phyloP scores from a whole-genome alignment of 768 basidiomycete species.

The Lactarius evosmus region DNA sequence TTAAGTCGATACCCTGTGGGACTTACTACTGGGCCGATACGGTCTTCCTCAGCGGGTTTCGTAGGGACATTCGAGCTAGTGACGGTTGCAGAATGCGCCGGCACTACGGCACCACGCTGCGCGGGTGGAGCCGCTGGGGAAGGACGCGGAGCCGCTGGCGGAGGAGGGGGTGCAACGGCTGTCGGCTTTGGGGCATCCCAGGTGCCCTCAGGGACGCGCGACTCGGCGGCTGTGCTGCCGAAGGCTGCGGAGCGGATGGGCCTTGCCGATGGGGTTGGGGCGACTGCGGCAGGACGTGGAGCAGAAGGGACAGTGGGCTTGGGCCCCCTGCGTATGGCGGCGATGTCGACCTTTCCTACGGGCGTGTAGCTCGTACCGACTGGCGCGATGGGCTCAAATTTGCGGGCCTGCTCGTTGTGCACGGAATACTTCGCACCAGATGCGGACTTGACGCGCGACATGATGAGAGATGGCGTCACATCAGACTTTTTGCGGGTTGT shows the following conservation, averaged over 20 bases:
- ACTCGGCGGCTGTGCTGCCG: slow-evolving; percentile 38
- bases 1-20: neutral
- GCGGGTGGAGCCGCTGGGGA: slow-evolving; percentile 35
- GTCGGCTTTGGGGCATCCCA: slow-evolving; percentile 55
- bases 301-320: slow-evolving; percentile 34
- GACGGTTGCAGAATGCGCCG: slow-evolving; percentile 39
- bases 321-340: slow-evolving; percentile 42
- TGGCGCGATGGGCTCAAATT: slow-evolving; percentile 75
- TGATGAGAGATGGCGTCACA: slow-evolving; percentile 74
- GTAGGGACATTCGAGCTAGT: slow-evolving; percentile 49
- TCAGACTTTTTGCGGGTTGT: slow-evolving; percentile 54
- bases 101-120: slow-evolving; percentile 27
- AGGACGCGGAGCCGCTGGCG: slow-evolving; percentile 39
- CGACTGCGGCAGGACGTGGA: slow-evolving; percentile 42
- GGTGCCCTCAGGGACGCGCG: slow-evolving; percentile 46
- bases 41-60: slow-evolving; percentile 76
- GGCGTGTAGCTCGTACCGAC: slow-evolving; percentile 76
- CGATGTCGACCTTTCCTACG: slow-evolving; percentile 70
- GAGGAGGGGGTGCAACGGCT: slow-evolving; percentile 33
- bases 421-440: slow-evolving; percentile 89
- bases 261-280: slow-evolving; percentile 42
- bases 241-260: slow-evolving; percentile 26
- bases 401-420: slow-evolving; percentile 73
- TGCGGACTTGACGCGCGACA: slow-evolving; percentile 81
- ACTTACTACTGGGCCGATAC: slow-evolving; percentile 65